These are phyloP conservation scores for Aspergillaceae sp. DNA, from an alignment of 2,329 filamentous ascomycete genomes.

Conservation along the genomic window DNA sequence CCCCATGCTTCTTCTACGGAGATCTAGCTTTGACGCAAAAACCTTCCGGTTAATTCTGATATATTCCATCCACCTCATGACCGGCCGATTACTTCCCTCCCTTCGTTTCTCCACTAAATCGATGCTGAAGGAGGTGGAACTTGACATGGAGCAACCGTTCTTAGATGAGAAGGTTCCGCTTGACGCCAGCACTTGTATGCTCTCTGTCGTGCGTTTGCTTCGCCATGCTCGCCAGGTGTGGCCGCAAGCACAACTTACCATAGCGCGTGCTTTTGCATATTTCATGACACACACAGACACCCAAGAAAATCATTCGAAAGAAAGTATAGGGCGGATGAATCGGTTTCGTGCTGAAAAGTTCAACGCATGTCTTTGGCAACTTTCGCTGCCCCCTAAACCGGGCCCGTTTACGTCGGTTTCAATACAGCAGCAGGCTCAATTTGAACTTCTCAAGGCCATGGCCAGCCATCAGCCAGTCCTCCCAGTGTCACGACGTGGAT, in stretches of 20 bases:
- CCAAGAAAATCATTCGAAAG: constrained; percentile 2
- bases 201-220: constrained; percentile 40
- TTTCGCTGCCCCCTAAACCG: constrained; percentile 41
- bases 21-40: constrained; percentile 30
- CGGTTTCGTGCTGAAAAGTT: constrained; percentile 35
- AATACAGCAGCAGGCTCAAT: constrained; percentile 50
- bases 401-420: constrained; percentile 42
- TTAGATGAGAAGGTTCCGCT: constrained; percentile 10
- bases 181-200: constrained; percentile 25
- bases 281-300: constrained; percentile 19
- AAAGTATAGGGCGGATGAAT: constrained; percentile 7
- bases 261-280: constrained; percentile 32
- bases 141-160: not conserved
- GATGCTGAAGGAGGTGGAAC: constrained; percentile 1
- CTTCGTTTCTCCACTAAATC: not conserved
- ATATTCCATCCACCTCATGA: constrained; percentile 29
- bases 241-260: constrained; percentile 38
- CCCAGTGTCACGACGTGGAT: constrained; percentile 49
- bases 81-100: constrained; percentile 14
- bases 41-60: constrained; percentile 37
- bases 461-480: constrained; percentile 45
- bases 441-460: constrained; percentile 51
- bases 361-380: constrained; percentile 41
- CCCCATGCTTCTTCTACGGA: constrained; percentile 40
- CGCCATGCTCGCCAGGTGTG: constrained; percentile 44